Evolutionary conservation across 2,329 filamentous ascomycete genomes (phyloP), one percentile per base, ranked within the genome.

Genomic region (Leptoxyphium fumago): DNA sequence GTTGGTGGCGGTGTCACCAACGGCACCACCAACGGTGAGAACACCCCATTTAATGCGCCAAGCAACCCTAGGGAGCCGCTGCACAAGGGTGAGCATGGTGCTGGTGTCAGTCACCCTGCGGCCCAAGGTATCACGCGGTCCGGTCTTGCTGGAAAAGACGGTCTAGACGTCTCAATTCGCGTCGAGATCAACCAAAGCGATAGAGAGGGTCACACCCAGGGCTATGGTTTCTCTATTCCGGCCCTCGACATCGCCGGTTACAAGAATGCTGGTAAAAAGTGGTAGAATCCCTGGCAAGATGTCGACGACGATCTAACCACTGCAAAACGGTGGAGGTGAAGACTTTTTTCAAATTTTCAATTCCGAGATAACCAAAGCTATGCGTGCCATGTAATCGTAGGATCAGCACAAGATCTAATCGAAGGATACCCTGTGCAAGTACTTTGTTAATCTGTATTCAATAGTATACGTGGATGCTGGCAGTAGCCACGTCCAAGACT

Each of bases 31-130:
- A 30, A 46, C 46, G 40, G 46, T 17, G 44, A 43, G 10, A 29
- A 34, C 18, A 49, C 52, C 28, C 15, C 29, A 32, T 61, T 60
- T 50, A 43, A 42, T 5, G 38, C 50, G 5, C 54, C 57, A n/a
- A 87, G 64, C 79, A 72, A 72, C 46, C 61, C 64, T 28, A 83
- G 88, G 55, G 69, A 74, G 1, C 75, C 80, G 18, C 71, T 95
- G 34, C 82, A 88, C 59, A 64, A 66, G 3, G 88, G 89, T 40
- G 89, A 95, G 60, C 64, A 77, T n/a, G 68, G 73, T 40, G 84
- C 84, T 0, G 89, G 89, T 2, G 87, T 86, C 0, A 68, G 66
- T 28, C 87, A 95, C 66, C 77, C 75, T 46, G 84, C 87, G 10
- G 53, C 51, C 32, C 43, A 50, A 28, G 69, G 67, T 5, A 43